Evolutionary conservation across 2,329 filamentous ascomycete genomes (phyloP).

Genomic region (Xylariaceae sp.): DNA sequence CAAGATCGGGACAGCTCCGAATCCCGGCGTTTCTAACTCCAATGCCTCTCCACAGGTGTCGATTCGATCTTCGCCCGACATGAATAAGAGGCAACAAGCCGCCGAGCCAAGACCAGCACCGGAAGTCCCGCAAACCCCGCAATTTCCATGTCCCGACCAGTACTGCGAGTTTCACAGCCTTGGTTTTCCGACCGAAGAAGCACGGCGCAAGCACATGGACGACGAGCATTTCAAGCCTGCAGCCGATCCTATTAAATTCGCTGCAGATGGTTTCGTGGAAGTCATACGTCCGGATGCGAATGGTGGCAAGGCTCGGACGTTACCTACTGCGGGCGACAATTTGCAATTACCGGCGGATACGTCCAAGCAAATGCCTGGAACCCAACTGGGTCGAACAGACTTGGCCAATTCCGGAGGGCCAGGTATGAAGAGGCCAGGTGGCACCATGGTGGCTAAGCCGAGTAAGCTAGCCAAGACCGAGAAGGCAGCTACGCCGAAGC

Average conservation of each 20-base stretch:
- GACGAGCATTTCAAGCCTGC: constrained; percentile 55
- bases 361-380: constrained; percentile 41
- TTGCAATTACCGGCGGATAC: constrained; percentile 30
- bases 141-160: constrained; percentile 47
- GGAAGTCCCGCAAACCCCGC: constrained; percentile 40
- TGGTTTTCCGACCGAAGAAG: constrained; percentile 52
- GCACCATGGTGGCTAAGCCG: constrained; percentile 39
- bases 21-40: constrained; percentile 37
- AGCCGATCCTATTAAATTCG: constrained; percentile 51
- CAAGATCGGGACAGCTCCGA: constrained; percentile 41
- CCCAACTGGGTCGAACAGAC: constrained; percentile 31
- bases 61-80: constrained; percentile 45
- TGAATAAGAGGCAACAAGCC: constrained; percentile 34
- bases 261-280: constrained; percentile 44
- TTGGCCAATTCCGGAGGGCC: constrained; percentile 49
- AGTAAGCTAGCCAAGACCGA: constrained; percentile 29
- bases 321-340: constrained; percentile 27
- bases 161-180: constrained; percentile 48
- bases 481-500: constrained; percentile 25
- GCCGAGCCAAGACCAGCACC: constrained; percentile 30
- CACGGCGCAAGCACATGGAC: constrained; percentile 47
- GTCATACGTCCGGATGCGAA: constrained; percentile 49
- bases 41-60: constrained; percentile 45
- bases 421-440: constrained; percentile 48
- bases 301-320: constrained; percentile 37